A percentile compares a stretch with the other conserved stretches of the same genome.
Evolutionary conservation across 176 grass and related monocot species (phyloP).

Genomic region (Rhynchospora pubera): DNA sequence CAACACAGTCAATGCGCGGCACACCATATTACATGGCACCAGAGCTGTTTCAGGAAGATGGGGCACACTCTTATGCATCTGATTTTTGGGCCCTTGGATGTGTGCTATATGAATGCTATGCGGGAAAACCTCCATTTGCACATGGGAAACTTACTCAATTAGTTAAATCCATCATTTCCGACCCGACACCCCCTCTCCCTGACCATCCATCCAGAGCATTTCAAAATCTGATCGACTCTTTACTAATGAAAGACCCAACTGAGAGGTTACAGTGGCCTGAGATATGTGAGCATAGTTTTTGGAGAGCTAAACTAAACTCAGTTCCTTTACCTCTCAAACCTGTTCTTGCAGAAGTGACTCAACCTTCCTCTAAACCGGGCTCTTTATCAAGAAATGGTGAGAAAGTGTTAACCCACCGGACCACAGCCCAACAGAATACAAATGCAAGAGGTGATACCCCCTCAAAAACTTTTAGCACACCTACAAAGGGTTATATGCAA

Average conservation of each 20-base stretch:
- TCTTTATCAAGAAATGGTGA: constrained; percentile 70
- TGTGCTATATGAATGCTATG: constrained; percentile 90
- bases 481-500: constrained; percentile 57
- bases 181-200: constrained; percentile 71
- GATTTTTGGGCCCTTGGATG: constrained; percentile 99
- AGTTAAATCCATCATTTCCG: constrained; percentile 85
- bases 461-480: constrained; percentile 39
- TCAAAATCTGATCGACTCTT: constrained; percentile 70
- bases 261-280: constrained; percentile 97
- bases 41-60: constrained; percentile 89
- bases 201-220: constrained; percentile 75
- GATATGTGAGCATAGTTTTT: constrained; percentile 85
- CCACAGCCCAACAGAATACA: constrained; percentile 44
- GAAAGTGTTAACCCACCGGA: constrained; percentile 50
- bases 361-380: constrained; percentile 40
- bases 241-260: constrained; percentile 89
- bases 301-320: constrained; percentile 51
- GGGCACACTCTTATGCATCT: constrained; percentile 92
- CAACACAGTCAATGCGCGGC: constrained; percentile 75
- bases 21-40: constrained; percentile 99
- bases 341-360: constrained; percentile 63
- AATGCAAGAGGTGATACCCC: constrained; percentile 67
- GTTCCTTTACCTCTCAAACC: constrained; percentile 61
- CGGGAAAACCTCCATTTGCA: constrained; percentile 69
- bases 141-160: constrained; percentile 77